Conservation (phyloP, 225 moss, liverwort and hornwort genomes). For the Pleurozium schreberi region DNA sequence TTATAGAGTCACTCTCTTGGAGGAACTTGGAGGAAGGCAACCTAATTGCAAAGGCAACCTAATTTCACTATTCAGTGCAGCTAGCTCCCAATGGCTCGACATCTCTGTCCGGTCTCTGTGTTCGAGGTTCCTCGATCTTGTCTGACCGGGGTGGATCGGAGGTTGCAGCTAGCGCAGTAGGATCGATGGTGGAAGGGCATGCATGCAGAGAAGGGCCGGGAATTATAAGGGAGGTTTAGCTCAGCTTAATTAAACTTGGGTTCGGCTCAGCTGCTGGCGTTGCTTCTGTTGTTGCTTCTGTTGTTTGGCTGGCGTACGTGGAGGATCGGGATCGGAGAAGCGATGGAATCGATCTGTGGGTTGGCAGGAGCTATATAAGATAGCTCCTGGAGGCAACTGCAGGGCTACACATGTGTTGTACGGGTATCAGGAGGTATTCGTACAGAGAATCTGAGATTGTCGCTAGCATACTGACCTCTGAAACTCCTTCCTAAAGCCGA, state of each 20-base stretch:
- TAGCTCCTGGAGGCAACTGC: neutral
- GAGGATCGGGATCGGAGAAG: neutral
- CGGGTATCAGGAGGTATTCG: neutral
- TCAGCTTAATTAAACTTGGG: no score
- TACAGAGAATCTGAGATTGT: neutral
- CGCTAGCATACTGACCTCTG: neutral
- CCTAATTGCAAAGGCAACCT: no score
- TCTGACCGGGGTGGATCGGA: no score
- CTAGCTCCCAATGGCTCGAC: neutral
- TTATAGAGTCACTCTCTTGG: no score
- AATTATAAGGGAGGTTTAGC: no score
- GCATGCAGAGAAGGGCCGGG: neutral
- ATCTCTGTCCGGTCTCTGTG: neutral
- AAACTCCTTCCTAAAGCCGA: neutral
- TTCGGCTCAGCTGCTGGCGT: neutral
- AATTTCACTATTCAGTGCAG: no score
- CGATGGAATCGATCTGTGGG: neutral
- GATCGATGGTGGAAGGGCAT: neutral
- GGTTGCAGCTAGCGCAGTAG: neutral
- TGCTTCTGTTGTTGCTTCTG: neutral
- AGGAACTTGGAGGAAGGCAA: no score
- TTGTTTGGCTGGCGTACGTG: neutral
- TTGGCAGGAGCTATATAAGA: neutral
- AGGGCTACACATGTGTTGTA: neutral
- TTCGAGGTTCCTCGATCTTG: neutral